These are phyloP conservation scores for Fagus crenata DNA, from an alignment of 306 rosid genomes.

Conservation along the genomic window DNA sequence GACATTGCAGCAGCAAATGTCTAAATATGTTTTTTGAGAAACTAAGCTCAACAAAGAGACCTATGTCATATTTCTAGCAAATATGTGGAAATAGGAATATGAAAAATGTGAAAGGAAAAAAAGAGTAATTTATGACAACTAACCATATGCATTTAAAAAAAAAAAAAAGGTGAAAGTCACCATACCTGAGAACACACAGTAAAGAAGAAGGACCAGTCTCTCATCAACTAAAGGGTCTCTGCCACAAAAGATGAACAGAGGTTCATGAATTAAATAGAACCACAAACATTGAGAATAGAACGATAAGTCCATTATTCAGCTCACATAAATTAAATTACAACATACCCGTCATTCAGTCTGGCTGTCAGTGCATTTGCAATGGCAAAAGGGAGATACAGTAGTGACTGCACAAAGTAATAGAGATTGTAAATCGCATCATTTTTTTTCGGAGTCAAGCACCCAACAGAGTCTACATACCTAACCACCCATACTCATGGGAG, in stretches of 20 bases:
- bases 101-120: background rate
- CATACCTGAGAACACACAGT: conserved; percentile 66
- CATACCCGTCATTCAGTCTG: conserved; percentile 83
- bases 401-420: conserved; percentile 54
- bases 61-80: background rate
- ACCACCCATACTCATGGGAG: background rate
- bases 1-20: conserved; percentile 8
- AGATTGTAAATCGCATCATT: background rate
- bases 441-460: background rate
- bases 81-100: background rate
- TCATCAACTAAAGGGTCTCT: conserved; percentile 82
- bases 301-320: background rate
- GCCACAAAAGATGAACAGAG: conserved; percentile 33
- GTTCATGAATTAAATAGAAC: conserved; percentile 26
- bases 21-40: background rate
- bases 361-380: conserved; percentile 87
- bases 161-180: background rate
- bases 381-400: conserved; percentile 80
- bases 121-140: conserved; percentile 14
- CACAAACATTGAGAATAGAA: conserved; percentile 19
- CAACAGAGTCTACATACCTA: background rate
- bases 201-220: conserved; percentile 79
- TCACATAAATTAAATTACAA: conserved; percentile 25
- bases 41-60: background rate
- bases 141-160: background rate